These are phyloP conservation scores for Apiotrichum laibachii DNA, from an alignment of 1,284 basidiomycete species.

Conservation along the genomic window DNA sequence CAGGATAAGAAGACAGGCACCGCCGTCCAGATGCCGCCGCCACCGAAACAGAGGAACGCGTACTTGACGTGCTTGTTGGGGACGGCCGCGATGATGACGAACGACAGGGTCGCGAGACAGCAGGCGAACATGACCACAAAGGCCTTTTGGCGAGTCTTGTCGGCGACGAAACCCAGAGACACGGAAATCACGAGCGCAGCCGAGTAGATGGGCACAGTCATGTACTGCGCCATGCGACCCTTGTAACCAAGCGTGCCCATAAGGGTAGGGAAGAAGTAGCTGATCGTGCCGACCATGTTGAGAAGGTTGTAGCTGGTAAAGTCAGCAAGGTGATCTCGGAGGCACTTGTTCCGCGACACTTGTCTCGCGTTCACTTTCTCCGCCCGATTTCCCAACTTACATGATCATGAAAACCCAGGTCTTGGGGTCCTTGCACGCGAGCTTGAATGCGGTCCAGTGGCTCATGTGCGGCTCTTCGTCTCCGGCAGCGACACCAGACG, in stretches of 20 bases:
- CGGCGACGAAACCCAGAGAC: constrained; percentile 41
- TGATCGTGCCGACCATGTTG: constrained; percentile 47
- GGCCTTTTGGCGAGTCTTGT: constrained; percentile 46
- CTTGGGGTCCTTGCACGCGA: constrained; percentile 35
- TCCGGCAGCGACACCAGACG: constrained; percentile 26
- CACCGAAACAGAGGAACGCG: constrained; percentile 51
- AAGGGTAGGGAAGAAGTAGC: constrained; percentile 52
- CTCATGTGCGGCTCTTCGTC: constrained; percentile 28
- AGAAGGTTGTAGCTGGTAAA: constrained; percentile 37
- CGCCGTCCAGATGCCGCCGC: constrained; percentile 46
- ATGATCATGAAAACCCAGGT: constrained; percentile 32
- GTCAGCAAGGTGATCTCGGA: not conserved
- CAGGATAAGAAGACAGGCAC: constrained; percentile 47
- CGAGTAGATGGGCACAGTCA: constrained; percentile 53
- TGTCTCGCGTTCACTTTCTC: too few relatives aligned
- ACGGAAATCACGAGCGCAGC: constrained; percentile 48
- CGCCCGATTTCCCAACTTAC: too few relatives aligned
- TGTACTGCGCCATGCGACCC: constrained; percentile 46
- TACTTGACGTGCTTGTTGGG: constrained; percentile 40
- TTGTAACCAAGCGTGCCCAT: constrained; percentile 45
- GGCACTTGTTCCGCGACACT: too few relatives aligned
- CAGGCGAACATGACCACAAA: constrained; percentile 39
- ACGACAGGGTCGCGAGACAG: constrained; percentile 31
- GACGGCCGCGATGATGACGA: constrained; percentile 44
- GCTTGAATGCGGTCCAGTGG: constrained; percentile 29